phyloP scores from a whole-genome alignment of 2,329 filamentous ascomycete species.

The Chaetomium sp. region DNA sequence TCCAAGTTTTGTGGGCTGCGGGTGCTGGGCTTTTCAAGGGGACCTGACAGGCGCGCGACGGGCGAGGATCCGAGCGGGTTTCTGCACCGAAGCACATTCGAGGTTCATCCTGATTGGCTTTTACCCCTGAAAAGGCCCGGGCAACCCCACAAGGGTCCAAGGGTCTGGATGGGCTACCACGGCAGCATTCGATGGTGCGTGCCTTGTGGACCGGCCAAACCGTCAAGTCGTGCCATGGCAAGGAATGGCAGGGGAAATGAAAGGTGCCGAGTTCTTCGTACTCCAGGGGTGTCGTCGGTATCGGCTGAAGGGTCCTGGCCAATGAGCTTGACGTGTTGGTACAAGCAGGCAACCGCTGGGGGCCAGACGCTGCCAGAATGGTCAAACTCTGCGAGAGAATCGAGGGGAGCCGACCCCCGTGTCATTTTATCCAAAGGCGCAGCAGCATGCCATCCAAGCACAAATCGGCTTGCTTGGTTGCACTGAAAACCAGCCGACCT shows the following conservation, averaged over 20 bases:
- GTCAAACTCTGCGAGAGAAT: conserved; percentile 12
- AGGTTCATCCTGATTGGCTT: conserved; percentile 8
- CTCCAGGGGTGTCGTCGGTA: conserved; percentile 16
- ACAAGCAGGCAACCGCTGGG: background rate
- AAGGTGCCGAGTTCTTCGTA: background rate
- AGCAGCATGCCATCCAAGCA: conserved; percentile 19
- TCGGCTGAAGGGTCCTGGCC: conserved; percentile 2
- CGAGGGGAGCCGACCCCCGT: conserved; percentile 2
- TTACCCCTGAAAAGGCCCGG: conserved; percentile 9
- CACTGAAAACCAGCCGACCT: conserved; percentile 22
- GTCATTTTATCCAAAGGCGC: conserved; percentile 22
- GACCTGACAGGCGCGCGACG: conserved; percentile 2
- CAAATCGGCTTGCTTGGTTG: conserved; percentile 5
- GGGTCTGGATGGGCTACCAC: background rate
- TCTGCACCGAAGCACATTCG: background rate
- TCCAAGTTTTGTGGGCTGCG: background rate
- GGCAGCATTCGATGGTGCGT: conserved; percentile 2
- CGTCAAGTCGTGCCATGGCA: background rate
- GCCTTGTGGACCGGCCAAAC: background rate
- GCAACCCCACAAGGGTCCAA: background rate
- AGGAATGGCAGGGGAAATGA: conserved; percentile 13
- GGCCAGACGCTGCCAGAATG: conserved; percentile 3
- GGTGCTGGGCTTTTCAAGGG: background rate
- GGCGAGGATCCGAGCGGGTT: background rate
- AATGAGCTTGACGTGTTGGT: conserved; percentile 17